phyloP scores from a whole-genome alignment of 331 rosid genomes.

The Stylosanthes scabra region DNA sequence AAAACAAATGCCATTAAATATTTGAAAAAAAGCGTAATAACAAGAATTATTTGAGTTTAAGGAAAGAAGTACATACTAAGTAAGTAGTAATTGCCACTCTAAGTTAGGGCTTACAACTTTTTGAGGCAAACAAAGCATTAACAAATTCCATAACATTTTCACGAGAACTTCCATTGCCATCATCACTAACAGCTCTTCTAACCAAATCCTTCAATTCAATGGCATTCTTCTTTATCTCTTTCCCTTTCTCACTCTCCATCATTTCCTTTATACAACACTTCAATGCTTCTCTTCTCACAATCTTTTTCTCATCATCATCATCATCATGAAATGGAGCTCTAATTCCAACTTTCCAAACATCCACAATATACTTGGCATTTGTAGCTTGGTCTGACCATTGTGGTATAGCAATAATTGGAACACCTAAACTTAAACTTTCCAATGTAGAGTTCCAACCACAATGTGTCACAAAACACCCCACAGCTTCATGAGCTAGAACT shows the following conservation, averaged over 20 bases:
- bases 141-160: not conserved
- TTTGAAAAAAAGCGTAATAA: too few species aligned
- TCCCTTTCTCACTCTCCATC: not conserved
- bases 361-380: not conserved
- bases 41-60: too few species aligned
- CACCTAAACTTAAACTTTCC: not conserved
- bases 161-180: not conserved
- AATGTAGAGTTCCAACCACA: not conserved
- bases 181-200: not conserved
- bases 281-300: not conserved
- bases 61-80: too few species aligned
- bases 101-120: too few species aligned
- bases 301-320: not conserved
- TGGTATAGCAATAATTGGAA: not conserved
- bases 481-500: constrained; percentile 41
- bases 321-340: not conserved
- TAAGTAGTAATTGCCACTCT: too few species aligned
- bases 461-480: not conserved
- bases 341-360: not conserved
- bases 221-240: not conserved
- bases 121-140: too few species aligned
- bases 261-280: not conserved
- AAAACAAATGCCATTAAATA: too few species aligned
- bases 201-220: not conserved
- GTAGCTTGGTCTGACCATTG: not conserved